Conservation (phyloP, 345 rosid genomes). For the Heritiera littoralis region DNA sequence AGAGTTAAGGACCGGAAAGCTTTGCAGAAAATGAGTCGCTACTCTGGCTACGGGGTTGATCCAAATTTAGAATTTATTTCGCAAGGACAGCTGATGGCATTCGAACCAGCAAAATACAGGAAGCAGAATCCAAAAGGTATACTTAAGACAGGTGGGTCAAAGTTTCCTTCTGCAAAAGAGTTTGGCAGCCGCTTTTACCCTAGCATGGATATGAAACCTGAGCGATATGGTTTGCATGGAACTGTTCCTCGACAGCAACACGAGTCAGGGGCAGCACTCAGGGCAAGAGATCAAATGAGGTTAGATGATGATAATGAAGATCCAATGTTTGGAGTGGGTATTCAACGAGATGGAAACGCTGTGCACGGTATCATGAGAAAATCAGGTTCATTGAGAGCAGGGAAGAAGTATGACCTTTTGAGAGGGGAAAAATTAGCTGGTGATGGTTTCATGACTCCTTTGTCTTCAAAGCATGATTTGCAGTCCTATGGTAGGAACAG, state of each 20-base stretch:
- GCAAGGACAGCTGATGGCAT: conserved; percentile 36
- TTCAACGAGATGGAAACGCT: conserved; percentile 46
- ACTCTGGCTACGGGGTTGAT: conserved; percentile 41
- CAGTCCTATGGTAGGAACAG: conserved; percentile 46
- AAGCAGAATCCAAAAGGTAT: conserved; percentile 65
- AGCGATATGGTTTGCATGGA: conserved; percentile 39
- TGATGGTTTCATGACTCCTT: conserved; percentile 55
- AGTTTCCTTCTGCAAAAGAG: conserved; percentile 43
- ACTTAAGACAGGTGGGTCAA: conserved; percentile 54
- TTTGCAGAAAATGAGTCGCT: conserved; percentile 43
- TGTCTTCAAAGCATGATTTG: conserved; percentile 53
- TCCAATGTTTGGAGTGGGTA: conserved; percentile 63
- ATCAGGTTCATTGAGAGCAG: conserved; percentile 46
- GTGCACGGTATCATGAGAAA: conserved; percentile 35
- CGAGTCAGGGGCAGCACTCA: conserved; percentile 45
- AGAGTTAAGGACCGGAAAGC: conserved; percentile 58
- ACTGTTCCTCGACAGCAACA: conserved; percentile 43
- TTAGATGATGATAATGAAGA: conserved; percentile 55
- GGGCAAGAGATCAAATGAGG: conserved; percentile 53
- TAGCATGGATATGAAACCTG: conserved; percentile 53
- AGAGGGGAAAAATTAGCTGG: conserved; percentile 45
- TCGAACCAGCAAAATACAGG: conserved; percentile 50
- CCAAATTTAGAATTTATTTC: conserved; percentile 50
- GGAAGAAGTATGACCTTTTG: conserved; percentile 53
- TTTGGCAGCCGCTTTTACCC: conserved; percentile 39